Evolutionary conservation across 805 yeast species (phyloP), one percentile per base, ranked within the genome.

Genomic region (Maudiozyma serrabonitensis): DNA sequence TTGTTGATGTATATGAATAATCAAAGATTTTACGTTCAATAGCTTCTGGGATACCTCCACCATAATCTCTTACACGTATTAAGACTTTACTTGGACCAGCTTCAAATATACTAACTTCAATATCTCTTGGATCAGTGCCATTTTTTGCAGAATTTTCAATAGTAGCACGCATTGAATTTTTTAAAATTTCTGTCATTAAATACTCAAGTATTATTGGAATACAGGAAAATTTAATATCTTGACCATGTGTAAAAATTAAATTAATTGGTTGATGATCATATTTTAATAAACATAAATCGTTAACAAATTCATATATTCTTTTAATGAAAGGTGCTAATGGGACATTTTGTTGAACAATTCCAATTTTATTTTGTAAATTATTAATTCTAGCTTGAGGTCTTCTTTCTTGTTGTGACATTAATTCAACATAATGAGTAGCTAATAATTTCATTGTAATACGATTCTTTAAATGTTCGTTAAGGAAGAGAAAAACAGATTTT

Each of bases 151-250:
- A 18, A 12, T 52, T 46, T 63, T 91, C 98, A 47, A 91, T 83
- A 48, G 86, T 89, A 0, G 99, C 95, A 48, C 96, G 70, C 54
- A 84, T 81, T 6, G 96, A 78, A 66, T 91, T 91, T 67, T 91
- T 91, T 56, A 91, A 73, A 19, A 91, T 69, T 68, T 91, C 99
- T 21, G 87, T 87, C 50, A 89, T 72, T 45, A 91, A 80, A 61
- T 93, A 91, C 62, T 91, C 96, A 47, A 93, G 66, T 62, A 90
- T 96, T 43, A 83, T 82, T 19, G 93, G 87, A 42, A 91, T 84
- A 64, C 88, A 91, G 0, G 96, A 91, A 62, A 90, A 80, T 23
- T 69, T 68, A 15, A 86, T 71, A 23, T 79, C 76, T 34, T 69
- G 69, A n/a, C 81, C 79, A 48, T 68, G 68, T 43, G 83, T 82